Evolutionary conservation across 257 asterid genomes (phyloP).

Genomic region (Petrea volubilis): DNA sequence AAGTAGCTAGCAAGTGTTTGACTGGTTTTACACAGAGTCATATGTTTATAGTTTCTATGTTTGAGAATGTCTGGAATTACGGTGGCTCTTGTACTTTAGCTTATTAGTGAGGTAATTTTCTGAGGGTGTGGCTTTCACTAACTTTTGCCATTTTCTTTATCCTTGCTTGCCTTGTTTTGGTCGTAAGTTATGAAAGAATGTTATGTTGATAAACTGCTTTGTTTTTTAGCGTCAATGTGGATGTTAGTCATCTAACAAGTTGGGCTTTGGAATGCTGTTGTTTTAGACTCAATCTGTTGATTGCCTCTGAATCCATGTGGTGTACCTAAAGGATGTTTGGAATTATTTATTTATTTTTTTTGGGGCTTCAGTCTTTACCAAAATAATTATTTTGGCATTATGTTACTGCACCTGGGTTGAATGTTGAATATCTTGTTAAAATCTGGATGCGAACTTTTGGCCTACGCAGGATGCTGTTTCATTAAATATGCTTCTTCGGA

Average conservation of each 20-base stretch:
- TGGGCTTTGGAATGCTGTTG: constrained; percentile 2
- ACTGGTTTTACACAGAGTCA: neutral
- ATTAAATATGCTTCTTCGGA: constrained; percentile 80
- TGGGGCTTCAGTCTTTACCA: constrained; percentile 6
- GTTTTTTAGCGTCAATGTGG: neutral
- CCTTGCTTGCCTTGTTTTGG: neutral
- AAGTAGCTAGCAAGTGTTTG: constrained; percentile 18
- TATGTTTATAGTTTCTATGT: neutral
- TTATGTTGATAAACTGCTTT: constrained; percentile 8
- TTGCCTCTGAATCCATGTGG: neutral
- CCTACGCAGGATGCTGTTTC: constrained; percentile 97
- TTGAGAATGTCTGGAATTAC: neutral
- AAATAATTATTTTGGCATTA: neutral
- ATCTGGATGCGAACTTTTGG: constrained; percentile 40
- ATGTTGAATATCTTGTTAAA: constrained; percentile 37
- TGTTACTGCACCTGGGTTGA: constrained; percentile 21
- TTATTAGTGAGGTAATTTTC: constrained; percentile 4
- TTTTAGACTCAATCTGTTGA: constrained; percentile 1
- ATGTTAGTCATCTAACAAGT: constrained; percentile 1
- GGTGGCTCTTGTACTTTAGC: neutral
- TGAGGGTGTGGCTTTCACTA: neutral
- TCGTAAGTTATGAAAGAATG: constrained; percentile 7
- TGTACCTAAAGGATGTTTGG: neutral
- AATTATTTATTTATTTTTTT: neutral
- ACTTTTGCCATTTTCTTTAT: neutral